These are phyloP conservation scores for Oryza nivara DNA, from an alignment of 176 grass and related monocot genomes.

Conservation along the genomic window DNA sequence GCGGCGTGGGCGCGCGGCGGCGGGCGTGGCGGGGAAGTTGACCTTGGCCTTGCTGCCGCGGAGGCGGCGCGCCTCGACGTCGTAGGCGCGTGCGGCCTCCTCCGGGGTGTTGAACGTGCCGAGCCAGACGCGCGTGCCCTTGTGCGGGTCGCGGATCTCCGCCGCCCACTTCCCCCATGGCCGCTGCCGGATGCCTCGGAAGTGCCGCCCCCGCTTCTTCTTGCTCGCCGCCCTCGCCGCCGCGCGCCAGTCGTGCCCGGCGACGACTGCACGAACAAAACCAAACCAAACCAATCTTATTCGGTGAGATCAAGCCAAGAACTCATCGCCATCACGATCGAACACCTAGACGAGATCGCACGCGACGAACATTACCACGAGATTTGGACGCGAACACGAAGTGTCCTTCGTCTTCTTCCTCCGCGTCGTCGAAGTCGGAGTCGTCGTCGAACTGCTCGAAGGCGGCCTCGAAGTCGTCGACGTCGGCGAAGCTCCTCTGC, in stretches of 20 bases:
- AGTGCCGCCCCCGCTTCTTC: conserved; percentile 38
- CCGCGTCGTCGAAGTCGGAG: conserved; percentile 28
- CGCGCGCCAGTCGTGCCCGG: neutral
- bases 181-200: conserved; percentile 71
- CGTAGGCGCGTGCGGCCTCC: conserved; percentile 72
- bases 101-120: conserved; percentile 82
- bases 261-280: too few species aligned
- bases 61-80: conserved; percentile 64
- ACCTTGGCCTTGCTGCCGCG: conserved; percentile 84
- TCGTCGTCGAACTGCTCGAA: conserved; percentile 65
- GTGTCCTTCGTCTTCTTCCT: conserved; percentile 33
- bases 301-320: conserved; percentile 27
- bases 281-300: neutral
- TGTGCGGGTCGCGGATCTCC: conserved; percentile 85
- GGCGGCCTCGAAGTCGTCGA: conserved; percentile 71
- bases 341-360: neutral
- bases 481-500: neutral
- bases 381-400: conserved; percentile 42
- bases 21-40: conserved; percentile 58
- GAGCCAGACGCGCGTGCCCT: conserved; percentile 85
- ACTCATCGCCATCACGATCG: neutral
- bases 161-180: conserved; percentile 95
- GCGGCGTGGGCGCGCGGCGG: conserved; percentile 8
- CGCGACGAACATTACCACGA: conserved; percentile 39
- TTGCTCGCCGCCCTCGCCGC: conserved; percentile 6